Conservation (phyloP, 2,329 filamentous ascomycete species). For the Alternaria hordeiaustralica region DNA sequence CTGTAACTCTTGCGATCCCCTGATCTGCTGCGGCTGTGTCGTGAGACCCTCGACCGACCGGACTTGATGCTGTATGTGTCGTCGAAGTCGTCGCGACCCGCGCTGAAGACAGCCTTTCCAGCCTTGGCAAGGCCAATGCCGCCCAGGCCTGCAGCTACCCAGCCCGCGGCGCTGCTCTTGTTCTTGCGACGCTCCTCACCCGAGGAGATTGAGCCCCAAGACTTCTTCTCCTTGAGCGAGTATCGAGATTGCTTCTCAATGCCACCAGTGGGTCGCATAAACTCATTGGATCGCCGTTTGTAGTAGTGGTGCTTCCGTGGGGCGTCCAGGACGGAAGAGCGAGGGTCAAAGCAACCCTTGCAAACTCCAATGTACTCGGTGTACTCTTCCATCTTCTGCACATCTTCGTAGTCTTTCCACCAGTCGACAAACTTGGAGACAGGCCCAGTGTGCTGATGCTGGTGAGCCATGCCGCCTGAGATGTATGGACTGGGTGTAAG, state of each 20-base stretch:
- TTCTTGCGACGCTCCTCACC: conserved; percentile 48
- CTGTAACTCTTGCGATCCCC: conserved; percentile 52
- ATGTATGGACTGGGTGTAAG: conserved; percentile 28
- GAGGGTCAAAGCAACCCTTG: conserved; percentile 69
- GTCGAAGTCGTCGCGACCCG: conserved; percentile 61
- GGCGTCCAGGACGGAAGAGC: conserved; percentile 62
- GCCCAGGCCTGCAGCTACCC: conserved; percentile 62
- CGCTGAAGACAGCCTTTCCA: conserved; percentile 61
- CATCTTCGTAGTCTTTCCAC: conserved; percentile 70
- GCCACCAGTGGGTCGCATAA: conserved; percentile 53
- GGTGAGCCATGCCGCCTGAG: conserved; percentile 52
- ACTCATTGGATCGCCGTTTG: conserved; percentile 53
- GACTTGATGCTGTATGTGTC: conserved; percentile 67
- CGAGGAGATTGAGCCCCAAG: conserved; percentile 39
- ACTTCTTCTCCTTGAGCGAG: conserved; percentile 38
- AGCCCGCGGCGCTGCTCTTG: conserved; percentile 55
- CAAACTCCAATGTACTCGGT: conserved; percentile 71
- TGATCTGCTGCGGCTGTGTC: conserved; percentile 48
- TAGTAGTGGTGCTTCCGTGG: conserved; percentile 67
- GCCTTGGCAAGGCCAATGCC: conserved; percentile 61
- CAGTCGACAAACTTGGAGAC: conserved; percentile 64
- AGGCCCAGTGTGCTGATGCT: conserved; percentile 62
- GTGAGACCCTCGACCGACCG: conserved; percentile 49
- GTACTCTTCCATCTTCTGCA: conserved; percentile 70
- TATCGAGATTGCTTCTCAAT: conserved; percentile 67